Evolutionary conservation across 176 grass and related monocot species (phyloP).

Genomic region (Hsuehochloa calcarea): DNA sequence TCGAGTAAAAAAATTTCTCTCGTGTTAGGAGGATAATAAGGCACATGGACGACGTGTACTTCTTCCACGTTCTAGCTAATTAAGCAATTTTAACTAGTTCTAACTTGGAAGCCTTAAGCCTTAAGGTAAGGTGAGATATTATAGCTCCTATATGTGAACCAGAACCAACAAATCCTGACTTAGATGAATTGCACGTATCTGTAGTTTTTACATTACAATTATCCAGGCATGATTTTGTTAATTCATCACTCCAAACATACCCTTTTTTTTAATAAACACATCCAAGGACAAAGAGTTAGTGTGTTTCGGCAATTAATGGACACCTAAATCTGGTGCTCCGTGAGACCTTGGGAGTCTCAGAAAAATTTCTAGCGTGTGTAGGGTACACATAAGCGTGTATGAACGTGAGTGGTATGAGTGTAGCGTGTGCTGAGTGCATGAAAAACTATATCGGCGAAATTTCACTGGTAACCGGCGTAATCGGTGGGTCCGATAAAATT

Average conservation of each 20-base stretch:
- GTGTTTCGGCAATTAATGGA: background rate
- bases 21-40: background rate
- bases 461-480: too few relatives aligned
- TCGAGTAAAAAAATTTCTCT: background rate
- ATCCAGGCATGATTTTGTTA: background rate
- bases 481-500: too few relatives aligned
- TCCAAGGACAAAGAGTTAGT: background rate
- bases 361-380: too few relatives aligned
- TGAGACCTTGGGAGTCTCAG: too few relatives aligned
- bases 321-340: background rate
- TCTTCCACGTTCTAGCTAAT: background rate
- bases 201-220: background rate
- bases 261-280: background rate
- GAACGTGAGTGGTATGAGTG: too few relatives aligned
- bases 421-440: too few relatives aligned
- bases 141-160: background rate
- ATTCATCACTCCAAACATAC: background rate
- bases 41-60: background rate
- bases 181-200: background rate
- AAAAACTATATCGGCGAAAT: too few relatives aligned
- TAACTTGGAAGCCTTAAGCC: background rate
- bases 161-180: background rate
- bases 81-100: background rate
- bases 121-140: constrained; percentile 8
- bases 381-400: too few relatives aligned